Evolutionary conservation across 2,329 filamentous ascomycete species (phyloP).

Genomic region (Colletotrichum nymphaeae): DNA sequence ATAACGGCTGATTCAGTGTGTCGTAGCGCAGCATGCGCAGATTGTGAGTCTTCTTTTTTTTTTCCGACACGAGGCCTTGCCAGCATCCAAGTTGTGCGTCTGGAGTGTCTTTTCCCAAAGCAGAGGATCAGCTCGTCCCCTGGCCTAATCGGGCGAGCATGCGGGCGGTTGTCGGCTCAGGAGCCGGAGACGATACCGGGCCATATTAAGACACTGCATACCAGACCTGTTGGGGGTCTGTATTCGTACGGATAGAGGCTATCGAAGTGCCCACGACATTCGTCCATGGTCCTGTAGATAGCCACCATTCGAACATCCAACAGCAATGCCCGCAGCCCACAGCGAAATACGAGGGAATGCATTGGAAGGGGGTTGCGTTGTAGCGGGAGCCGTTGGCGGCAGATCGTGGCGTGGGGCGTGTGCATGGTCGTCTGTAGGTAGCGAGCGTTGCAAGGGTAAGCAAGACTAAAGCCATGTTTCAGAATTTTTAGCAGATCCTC

Average conservation of each 20-base stretch:
- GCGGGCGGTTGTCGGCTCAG: conserved; percentile 2
- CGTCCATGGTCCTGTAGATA: not conserved
- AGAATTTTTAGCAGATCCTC: conserved; percentile 33
- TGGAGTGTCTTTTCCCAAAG: not conserved
- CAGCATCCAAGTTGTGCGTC: conserved; percentile 3
- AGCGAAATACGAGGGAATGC: conserved; percentile 8
- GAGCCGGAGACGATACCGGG: conserved; percentile 6
- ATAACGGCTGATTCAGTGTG: not conserved
- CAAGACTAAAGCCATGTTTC: conserved; percentile 32
- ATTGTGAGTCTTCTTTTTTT: not conserved
- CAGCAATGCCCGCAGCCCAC: not conserved
- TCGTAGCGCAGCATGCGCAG: not conserved
- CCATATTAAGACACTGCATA: conserved; percentile 4
- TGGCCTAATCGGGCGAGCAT: conserved; percentile 5
- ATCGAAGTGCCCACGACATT: not conserved
- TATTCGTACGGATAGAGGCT: not conserved
- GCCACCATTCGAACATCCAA: not conserved
- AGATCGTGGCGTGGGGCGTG: conserved; percentile 31
- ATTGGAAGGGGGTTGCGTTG: conserved; percentile 1
- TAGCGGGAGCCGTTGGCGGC: conserved; percentile 24
- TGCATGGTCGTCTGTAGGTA: conserved; percentile 11
- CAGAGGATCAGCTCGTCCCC: conserved; percentile 16
- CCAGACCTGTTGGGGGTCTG: not conserved
- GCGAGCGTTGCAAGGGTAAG: conserved; percentile 17
- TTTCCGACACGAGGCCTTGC: not conserved